These are phyloP conservation scores for Tritrichomonas foetus DNA, from an alignment of 208 protist species.

Conservation along the genomic window DNA sequence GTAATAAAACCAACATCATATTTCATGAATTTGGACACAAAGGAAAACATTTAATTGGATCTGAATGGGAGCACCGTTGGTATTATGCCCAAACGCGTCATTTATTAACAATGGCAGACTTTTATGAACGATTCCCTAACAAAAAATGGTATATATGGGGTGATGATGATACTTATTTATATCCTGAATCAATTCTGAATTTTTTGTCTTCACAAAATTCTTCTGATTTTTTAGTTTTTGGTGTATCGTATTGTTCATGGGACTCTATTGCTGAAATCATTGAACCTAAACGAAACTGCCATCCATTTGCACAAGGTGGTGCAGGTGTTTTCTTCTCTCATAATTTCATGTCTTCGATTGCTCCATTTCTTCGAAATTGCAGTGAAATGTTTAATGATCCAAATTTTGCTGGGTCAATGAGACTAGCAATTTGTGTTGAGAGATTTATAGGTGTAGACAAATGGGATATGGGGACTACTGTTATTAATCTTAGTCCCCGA, in stretches of 20 bases:
- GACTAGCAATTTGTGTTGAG: neutral
- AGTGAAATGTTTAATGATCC: neutral
- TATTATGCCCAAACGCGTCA: constrained; percentile 22
- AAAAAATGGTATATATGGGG: constrained; percentile 17
- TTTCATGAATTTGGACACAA: neutral
- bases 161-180: constrained; percentile 35
- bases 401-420: neutral
- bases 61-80: neutral
- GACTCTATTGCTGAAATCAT: neutral
- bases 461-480: neutral
- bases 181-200: neutral
- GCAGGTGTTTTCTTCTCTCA: neutral
- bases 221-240: neutral
- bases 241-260: neutral
- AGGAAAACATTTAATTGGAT: neutral
- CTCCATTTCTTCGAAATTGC: neutral
- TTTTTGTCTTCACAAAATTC: neutral
- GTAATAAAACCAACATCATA: neutral
- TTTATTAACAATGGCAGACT: neutral
- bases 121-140: neutral
- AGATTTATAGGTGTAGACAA: neutral
- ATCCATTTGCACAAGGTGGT: neutral
- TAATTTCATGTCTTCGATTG: neutral
- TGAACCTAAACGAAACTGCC: neutral
- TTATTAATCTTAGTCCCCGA: neutral